These are phyloP conservation scores for Chlorokybus atmophyticus DNA, from an alignment of 139 green algal species.

Conservation along the genomic window DNA sequence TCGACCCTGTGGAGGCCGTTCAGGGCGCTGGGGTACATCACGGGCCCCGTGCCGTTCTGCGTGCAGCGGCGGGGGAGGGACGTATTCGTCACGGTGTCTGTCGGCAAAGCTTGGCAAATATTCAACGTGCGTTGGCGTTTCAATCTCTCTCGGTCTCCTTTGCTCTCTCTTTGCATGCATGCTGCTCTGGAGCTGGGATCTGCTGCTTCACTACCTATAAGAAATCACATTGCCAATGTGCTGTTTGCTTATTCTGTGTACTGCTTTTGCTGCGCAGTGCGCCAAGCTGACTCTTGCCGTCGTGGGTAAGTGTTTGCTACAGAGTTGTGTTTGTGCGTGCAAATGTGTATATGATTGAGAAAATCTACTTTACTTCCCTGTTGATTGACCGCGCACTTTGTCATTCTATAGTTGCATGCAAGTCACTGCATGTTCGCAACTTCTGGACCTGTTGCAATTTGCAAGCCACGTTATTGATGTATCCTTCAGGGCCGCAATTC, in stretches of 20 bases:
- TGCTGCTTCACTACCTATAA: constrained; percentile 6
- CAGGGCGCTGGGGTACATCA: constrained; percentile 79
- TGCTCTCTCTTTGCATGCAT: not conserved
- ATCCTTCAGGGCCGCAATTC: constrained; percentile 42
- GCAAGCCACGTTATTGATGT: not conserved
- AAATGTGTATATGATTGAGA: not conserved
- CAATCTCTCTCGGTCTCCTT: constrained; percentile 2
- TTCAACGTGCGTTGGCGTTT: constrained; percentile 52
- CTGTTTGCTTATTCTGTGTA: not conserved
- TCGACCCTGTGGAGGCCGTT: constrained; percentile 66
- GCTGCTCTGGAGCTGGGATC: not conserved
- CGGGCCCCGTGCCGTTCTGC: constrained; percentile 65
- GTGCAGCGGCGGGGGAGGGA: constrained; percentile 62
- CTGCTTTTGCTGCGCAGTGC: constrained; percentile 11
- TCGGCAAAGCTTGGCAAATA: constrained; percentile 82
- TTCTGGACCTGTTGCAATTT: not conserved
- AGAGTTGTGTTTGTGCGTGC: no score
- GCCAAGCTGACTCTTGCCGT: no score
- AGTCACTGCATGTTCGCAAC: not conserved
- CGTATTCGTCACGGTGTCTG: constrained; percentile 68
- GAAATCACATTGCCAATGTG: not conserved
- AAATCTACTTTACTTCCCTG: not conserved
- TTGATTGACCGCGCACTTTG: not conserved
- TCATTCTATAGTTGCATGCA: not conserved
- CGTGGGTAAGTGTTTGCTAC: no score